Evolutionary conservation across 306 rosid species (phyloP).

Genomic region (Astragalus glycyphyllos): DNA sequence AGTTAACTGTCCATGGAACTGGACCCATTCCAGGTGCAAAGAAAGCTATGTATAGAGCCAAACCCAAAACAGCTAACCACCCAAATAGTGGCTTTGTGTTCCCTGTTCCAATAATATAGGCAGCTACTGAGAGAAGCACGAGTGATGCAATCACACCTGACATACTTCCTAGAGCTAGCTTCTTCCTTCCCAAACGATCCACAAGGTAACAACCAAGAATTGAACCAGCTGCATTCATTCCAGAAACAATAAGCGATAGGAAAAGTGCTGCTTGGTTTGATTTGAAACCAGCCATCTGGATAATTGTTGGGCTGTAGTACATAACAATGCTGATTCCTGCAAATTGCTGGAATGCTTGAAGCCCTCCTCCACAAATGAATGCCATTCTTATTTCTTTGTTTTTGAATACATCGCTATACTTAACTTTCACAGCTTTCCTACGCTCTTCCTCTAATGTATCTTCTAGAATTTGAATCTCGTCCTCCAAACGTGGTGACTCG

Average conservation of each 20-base stretch:
- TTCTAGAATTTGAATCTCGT: slow-evolving; percentile 60
- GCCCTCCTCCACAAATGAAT: slow-evolving; percentile 78
- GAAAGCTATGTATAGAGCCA: slow-evolving; percentile 64
- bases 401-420: slow-evolving; percentile 59
- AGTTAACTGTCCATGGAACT: slow-evolving; percentile 83
- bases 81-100: slow-evolving; percentile 42
- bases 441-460: slow-evolving; percentile 54
- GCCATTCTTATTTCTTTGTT: slow-evolving; percentile 72
- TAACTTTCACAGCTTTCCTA: slow-evolving; percentile 43
- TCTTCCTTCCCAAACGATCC: slow-evolving; percentile 59
- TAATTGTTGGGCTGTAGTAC: slow-evolving; percentile 87
- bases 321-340: slow-evolving; percentile 83
- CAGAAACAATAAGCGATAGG: slow-evolving; percentile 73
- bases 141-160: slow-evolving; percentile 60
- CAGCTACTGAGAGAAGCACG: slow-evolving; percentile 49
- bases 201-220: slow-evolving; percentile 70
- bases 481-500: slow-evolving; percentile 56
- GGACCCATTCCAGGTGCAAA: slow-evolving; percentile 88
- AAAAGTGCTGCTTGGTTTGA: slow-evolving; percentile 68
- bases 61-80: slow-evolving; percentile 68
- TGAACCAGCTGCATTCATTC: slow-evolving; percentile 71
- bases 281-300: slow-evolving; percentile 76
- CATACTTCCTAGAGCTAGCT: slow-evolving; percentile 61
- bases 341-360: slow-evolving; percentile 83
- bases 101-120: slow-evolving; percentile 48